Base-by-base conservation (phyloP, 176 grass and related monocot genomes). In the Avena insularis region DNA sequence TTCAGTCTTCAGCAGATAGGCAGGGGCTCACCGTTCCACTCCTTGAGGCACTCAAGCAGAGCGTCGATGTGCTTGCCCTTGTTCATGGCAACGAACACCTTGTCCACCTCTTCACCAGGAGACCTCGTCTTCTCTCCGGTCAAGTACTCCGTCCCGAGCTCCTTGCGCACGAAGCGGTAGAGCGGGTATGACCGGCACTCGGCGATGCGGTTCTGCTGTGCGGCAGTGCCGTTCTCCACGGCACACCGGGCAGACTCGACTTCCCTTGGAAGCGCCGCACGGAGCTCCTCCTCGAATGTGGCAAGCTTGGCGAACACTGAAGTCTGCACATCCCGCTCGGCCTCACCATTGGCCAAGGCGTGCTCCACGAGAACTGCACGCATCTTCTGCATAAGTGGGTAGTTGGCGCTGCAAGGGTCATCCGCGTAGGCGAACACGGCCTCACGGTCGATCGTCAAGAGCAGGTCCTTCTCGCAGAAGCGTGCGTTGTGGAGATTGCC, bases 261-360 rank as follows among this genome's bases (percentile, higher is more conserved):
- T 47, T 91, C 94, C 72, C 61, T 80, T 5, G 94, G 94, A 84
- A 95, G 58, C 45, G 83, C 83, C 5, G 70, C 59, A 36, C 75
- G 78, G 57, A 95, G 71, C 78, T 93, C 93, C 71, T 47, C 77
- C 77, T 93, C 93, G 23, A 95, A 95, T 63, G 19, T 29, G 16
- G 61, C 59, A 2, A 97, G 55, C 91, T 97, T 97, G 88, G 93
- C 95, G 72, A 96, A 93, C 63, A 96, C 90, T 17, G 94, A 96
- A 0, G 85, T 96, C 54, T 87, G 75, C 3, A 64, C 43, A 17
- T 93, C 20, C 25, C 14, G 55, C 86, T 96, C 94, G 5, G 83
- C 90, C 12, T 86, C 75, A 79, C 94, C 89, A 58, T 96, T 96
- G 53, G 48, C 77, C 68, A 96, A 84, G 1, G 91, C 91, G 27